Percentiles rank a stretch among this genome's conserved stretches.
Conservation (phyloP, 2,329 filamentous ascomycete genomes). For the Penicillium sp. region DNA sequence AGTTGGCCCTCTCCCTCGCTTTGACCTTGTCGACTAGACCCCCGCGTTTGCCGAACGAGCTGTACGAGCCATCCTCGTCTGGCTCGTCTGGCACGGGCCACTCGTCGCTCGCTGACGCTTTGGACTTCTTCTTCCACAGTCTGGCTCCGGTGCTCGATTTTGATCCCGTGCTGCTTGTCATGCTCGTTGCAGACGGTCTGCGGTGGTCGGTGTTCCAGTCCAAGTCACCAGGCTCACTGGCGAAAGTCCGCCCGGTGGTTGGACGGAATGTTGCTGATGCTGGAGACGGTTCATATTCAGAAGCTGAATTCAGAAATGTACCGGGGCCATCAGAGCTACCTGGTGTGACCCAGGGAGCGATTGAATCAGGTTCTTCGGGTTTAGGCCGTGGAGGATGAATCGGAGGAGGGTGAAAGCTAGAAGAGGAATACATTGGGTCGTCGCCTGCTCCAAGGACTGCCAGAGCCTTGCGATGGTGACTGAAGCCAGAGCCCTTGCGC, state of each 20-base stretch:
- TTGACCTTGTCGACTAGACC: slow-evolving; percentile 46
- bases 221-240: slow-evolving; percentile 56
- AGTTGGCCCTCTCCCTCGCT: slow-evolving; percentile 73
- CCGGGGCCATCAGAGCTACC: slow-evolving; percentile 24
- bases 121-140: slow-evolving; percentile 74
- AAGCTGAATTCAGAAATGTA: slow-evolving; percentile 35
- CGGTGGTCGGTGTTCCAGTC: slow-evolving; percentile 64
- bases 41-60: slow-evolving; percentile 16
- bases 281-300: slow-evolving; percentile 46
- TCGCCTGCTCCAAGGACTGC: slow-evolving; percentile 28
- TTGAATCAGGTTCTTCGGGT: slow-evolving; percentile 20
- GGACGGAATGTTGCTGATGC: slow-evolving; percentile 65
- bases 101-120: slow-evolving; percentile 90
- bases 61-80: slow-evolving; percentile 56
- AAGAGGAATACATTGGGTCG: slow-evolving; percentile 15
- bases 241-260: slow-evolving; percentile 46
- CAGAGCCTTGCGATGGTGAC: slow-evolving; percentile 32
- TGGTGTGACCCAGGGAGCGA: slow-evolving; percentile 28
- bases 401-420: slow-evolving; percentile 19
- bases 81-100: slow-evolving; percentile 61
- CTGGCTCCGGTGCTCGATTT: slow-evolving; percentile 65
- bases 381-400: slow-evolving; percentile 17
- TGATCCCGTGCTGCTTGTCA: slow-evolving; percentile 81
- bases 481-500: slow-evolving; percentile 29
- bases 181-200: slow-evolving; percentile 80